Conservation (phyloP, 768 basidiomycete genomes). For the Russula abietina region DNA sequence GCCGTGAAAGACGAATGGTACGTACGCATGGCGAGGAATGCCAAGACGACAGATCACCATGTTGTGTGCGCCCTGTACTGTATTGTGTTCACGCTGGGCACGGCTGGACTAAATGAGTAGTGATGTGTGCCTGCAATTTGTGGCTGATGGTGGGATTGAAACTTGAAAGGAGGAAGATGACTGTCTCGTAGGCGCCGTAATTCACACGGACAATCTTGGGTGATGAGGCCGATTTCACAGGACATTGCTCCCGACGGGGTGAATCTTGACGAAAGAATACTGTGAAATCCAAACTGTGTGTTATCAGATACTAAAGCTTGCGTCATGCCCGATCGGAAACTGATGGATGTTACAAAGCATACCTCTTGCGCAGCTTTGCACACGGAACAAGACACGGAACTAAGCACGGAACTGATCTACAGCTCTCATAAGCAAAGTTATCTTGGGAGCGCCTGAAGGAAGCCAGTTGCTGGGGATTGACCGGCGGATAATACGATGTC, state of each 20-base stretch:
- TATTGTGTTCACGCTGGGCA: neutral
- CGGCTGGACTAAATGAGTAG: neutral
- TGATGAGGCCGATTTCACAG: neutral
- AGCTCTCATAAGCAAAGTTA: neutral
- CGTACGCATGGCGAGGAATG: neutral
- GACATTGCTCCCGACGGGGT: neutral
- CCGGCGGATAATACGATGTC: constrained; percentile 2
- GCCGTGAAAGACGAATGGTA: neutral
- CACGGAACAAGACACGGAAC: too few species aligned
- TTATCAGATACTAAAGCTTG: neutral
- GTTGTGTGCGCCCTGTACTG: too few species aligned
- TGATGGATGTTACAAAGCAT: neutral
- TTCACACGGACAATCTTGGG: neutral
- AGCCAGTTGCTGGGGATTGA: constrained; percentile 1
- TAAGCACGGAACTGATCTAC: too few species aligned
- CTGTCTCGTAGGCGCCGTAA: too few species aligned
- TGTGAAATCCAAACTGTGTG: neutral
- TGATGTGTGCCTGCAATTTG: neutral
- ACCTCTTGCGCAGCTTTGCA: neutral
- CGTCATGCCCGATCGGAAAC: neutral
- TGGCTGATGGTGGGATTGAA: neutral
- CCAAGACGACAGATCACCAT: neutral
- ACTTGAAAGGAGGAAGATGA: neutral
- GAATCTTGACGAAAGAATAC: neutral
- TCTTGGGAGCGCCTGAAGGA: neutral